Evolutionary conservation across 2,329 filamentous ascomycete genomes (phyloP), one percentile per base, ranked within the genome.

Genomic region (Penicillium sp.): DNA sequence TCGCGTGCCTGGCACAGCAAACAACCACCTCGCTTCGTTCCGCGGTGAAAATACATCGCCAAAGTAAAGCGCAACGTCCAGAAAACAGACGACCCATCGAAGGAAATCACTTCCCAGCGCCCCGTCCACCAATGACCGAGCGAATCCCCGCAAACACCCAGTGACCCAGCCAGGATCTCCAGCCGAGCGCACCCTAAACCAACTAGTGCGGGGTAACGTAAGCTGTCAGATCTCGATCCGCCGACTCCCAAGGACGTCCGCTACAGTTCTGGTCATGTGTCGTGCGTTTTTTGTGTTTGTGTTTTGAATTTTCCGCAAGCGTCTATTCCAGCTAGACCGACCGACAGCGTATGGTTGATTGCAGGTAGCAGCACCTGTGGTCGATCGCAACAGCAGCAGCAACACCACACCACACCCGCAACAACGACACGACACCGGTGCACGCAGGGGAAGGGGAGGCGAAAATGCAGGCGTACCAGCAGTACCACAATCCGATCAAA

Each of bases 151-250:
- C 49, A 53, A 33, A 28, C 48, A 52, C 35, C 23, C 47, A 23
- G 40, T 43, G 40, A 51, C 35, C 23, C 47, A 51, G 33, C 23
- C 47, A 51, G 33, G 49, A 54, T 58, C 56, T 48, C 56, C 56
- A 52, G 51, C 16, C 46, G 45, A 58, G 38, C 46, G 38, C 56
- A 45, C 35, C 24, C 51, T 50, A 57, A 50, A 12, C 50, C 28
- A 54, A 58, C 50, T 58, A 58, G 56, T 52, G 56, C 56, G 56
- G 56, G 56, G 56, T 58, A 58, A 54, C 45, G 55, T 53, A 47
- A 58, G 56, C 56, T 58, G 56, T 58, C 56, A 58, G 56, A 58
- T 58, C 56, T 54, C 50, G 56, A 54, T 58, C 56, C 42, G 50
- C 20, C 47, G 20, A 45, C 43, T 47, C 35, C 38, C 52, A 47